These are phyloP conservation scores for Sordariomycetes sp. DNA, from an alignment of 2,329 filamentous ascomycete genomes.

Conservation along the genomic window DNA sequence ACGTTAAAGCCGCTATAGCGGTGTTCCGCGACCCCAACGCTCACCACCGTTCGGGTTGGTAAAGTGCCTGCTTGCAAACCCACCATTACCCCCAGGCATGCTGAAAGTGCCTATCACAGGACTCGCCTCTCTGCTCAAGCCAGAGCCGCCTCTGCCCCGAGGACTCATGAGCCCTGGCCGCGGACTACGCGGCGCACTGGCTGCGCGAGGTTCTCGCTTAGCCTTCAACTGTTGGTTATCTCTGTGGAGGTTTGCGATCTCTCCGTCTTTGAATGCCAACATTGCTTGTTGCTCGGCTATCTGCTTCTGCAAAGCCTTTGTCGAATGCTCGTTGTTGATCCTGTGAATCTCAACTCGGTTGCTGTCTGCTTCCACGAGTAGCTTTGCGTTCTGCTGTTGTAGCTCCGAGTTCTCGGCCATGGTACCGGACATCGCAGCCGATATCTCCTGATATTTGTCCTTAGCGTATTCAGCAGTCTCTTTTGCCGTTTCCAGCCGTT, in stretches of 20 bases:
- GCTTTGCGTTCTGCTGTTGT: constrained; percentile 26
- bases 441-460: constrained; percentile 49
- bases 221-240: too few relatives aligned
- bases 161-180: constrained; percentile 45
- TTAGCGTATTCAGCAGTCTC: constrained; percentile 48
- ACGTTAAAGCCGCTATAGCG: too few relatives aligned
- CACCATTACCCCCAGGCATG: constrained; percentile 10
- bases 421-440: constrained; percentile 34
- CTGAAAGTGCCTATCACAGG: constrained; percentile 17
- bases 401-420: constrained; percentile 37
- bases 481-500: constrained; percentile 28
- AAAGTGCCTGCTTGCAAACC: constrained; percentile 28
- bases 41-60: constrained; percentile 1
- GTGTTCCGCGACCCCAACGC: too few relatives aligned
- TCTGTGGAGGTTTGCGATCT: constrained; percentile 34
- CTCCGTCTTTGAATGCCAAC: constrained; percentile 42
- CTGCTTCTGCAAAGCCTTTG: too few relatives aligned
- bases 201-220: constrained; percentile 45
- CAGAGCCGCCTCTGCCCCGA: constrained; percentile 20
- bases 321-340: constrained; percentile 22
- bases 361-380: constrained; percentile 33
- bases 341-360: constrained; percentile 37
- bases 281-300: constrained; percentile 29
- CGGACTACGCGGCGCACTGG: constrained; percentile 50
- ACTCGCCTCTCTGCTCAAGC: constrained; percentile 42